These are phyloP conservation scores for Musa troglodytarum DNA, from an alignment of 176 grass and related monocot genomes.

Conservation along the genomic window DNA sequence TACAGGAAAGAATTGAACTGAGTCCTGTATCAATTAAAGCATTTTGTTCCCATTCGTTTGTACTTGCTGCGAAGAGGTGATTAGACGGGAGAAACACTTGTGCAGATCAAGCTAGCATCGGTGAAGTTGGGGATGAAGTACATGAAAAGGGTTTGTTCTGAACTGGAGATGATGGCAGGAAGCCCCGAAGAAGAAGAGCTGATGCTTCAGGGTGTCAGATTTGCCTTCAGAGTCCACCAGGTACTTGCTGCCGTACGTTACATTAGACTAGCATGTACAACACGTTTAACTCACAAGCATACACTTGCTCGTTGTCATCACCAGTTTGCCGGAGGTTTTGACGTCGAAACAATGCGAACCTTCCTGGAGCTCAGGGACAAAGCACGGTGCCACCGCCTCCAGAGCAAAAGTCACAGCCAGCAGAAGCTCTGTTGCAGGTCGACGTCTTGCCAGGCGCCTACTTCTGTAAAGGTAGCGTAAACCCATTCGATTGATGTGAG, in stretches of 20 bases:
- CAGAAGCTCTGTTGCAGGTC: slow-evolving; percentile 50
- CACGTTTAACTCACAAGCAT: neutral
- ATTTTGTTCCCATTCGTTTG: no score
- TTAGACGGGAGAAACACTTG: no score
- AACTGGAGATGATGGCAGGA: slow-evolving; percentile 49
- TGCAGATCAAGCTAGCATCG: slow-evolving; percentile 82
- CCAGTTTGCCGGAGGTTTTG: slow-evolving; percentile 93
- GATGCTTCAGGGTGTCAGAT: slow-evolving; percentile 91
- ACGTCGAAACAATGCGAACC: slow-evolving; percentile 85
- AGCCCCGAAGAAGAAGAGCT: slow-evolving; percentile 84
- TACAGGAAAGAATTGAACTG: no score
- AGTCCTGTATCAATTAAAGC: no score
- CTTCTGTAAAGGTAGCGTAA: neutral
- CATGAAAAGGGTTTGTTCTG: slow-evolving; percentile 78
- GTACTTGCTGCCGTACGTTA: slow-evolving; percentile 20
- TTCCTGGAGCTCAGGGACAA: slow-evolving; percentile 96
- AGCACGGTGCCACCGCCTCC: slow-evolving; percentile 50
- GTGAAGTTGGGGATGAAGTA: slow-evolving; percentile 85
- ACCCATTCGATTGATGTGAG: neutral
- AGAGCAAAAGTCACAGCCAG: slow-evolving; percentile 40
- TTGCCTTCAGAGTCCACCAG: slow-evolving; percentile 98
- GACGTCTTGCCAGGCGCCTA: slow-evolving; percentile 4
- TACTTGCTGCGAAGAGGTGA: no score
- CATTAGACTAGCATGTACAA: no score
- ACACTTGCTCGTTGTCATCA: no score